phyloP scores from a whole-genome alignment of 805 yeast genomes.

The Ogataea trehaloabstinens region DNA sequence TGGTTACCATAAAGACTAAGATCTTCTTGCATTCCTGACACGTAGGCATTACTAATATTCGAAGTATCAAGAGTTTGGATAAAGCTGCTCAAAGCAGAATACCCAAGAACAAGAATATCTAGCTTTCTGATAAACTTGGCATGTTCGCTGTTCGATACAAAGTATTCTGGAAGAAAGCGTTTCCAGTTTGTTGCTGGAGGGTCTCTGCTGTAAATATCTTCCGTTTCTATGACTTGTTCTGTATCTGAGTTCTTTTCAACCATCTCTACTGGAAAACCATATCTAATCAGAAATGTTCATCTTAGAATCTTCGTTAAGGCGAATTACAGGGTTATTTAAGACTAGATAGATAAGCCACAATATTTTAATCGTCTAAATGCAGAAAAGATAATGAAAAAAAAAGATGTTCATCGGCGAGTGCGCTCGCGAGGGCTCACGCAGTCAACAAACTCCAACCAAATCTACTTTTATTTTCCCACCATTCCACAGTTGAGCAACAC shows the following conservation, averaged over 20 bases:
- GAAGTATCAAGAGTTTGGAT: constrained; percentile 61
- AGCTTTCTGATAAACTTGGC: constrained; percentile 45
- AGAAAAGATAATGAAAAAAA: constrained; percentile 1
- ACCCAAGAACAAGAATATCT: constrained; percentile 49
- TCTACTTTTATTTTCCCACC: constrained; percentile 3
- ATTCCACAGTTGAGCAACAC: constrained; percentile 3
- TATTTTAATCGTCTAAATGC: not conserved
- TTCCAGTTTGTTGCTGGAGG: constrained; percentile 11
- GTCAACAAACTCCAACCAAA: constrained; percentile 7
- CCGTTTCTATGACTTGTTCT: not conserved
- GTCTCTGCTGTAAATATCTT: constrained; percentile 5
- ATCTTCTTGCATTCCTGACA: constrained; percentile 57
- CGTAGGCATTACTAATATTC: constrained; percentile 63
- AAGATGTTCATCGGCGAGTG: not conserved
- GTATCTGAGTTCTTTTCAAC: not conserved
- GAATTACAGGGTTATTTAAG: too few species aligned
- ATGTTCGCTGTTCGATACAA: constrained; percentile 7
- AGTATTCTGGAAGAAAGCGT: constrained; percentile 7
- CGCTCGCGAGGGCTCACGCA: constrained; percentile 1
- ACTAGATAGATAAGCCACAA: too few species aligned
- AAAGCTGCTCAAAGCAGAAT: constrained; percentile 56
- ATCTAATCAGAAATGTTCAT: too few species aligned
- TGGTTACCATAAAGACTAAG: constrained; percentile 53
- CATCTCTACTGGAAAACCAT: too few species aligned
- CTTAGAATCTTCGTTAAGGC: too few species aligned